phyloP scores from a whole-genome alignment of 805 yeast genomes.

The Lachancea waltii region DNA sequence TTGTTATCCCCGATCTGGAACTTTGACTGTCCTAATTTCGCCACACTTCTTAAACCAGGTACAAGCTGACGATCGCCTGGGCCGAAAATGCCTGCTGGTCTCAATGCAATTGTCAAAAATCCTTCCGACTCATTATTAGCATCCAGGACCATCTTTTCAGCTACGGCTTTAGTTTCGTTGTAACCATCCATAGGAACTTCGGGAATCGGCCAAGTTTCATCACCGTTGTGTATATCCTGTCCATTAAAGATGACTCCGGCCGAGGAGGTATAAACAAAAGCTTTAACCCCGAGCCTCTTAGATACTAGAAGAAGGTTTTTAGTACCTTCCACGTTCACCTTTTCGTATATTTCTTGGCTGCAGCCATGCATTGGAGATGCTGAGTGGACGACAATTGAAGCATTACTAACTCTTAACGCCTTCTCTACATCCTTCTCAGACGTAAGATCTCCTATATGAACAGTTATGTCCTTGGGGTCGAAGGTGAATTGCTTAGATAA shows the following conservation, averaged over 20 bases:
- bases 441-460: slow-evolving; percentile 82
- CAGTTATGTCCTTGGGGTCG: slow-evolving; percentile 47
- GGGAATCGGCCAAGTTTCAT: slow-evolving; percentile 92
- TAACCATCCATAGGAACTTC: slow-evolving; percentile 91
- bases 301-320: slow-evolving; percentile 62
- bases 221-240: slow-evolving; percentile 84
- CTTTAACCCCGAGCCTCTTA: slow-evolving; percentile 42
- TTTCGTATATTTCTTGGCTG: slow-evolving; percentile 72
- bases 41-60: slow-evolving; percentile 83
- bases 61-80: slow-evolving; percentile 97
- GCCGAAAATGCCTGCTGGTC: slow-evolving; percentile 98
- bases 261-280: slow-evolving; percentile 88
- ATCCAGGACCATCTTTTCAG: slow-evolving; percentile 72
- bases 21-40: slow-evolving; percentile 77
- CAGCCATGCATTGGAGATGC: slow-evolving; percentile 96
- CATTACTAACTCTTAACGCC: slow-evolving; percentile 54
- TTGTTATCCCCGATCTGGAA: slow-evolving; percentile 93
- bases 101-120: slow-evolving; percentile 72
- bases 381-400: slow-evolving; percentile 82
- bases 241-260: slow-evolving; percentile 98
- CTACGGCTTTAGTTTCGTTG: slow-evolving; percentile 89
- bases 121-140: slow-evolving; percentile 55
- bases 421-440: slow-evolving; percentile 55
- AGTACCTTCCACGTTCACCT: slow-evolving; percentile 90
- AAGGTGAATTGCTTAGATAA: slow-evolving; percentile 71